Conservation (phyloP, 352 stramenopile species). For the Pythium aphanidermatum region DNA sequence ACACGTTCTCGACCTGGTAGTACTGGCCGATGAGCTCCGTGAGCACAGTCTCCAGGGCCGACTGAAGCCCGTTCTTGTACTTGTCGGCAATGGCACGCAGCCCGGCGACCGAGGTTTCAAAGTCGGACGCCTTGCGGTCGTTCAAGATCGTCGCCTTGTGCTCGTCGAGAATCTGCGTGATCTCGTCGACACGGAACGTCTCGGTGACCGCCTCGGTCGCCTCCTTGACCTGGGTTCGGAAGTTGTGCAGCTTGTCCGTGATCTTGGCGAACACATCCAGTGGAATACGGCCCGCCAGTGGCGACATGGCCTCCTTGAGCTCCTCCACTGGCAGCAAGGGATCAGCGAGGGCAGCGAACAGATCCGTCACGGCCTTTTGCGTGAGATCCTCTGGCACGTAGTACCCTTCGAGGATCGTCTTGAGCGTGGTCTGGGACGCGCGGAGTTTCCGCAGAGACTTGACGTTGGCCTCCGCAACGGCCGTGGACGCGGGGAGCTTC, state of each 20-base stretch:
- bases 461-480: conserved; percentile 27
- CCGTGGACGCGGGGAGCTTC: conserved; percentile 40
- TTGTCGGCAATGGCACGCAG: conserved; percentile 72
- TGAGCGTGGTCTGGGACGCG: conserved; percentile 77
- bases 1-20: conserved; percentile 68
- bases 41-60: conserved; percentile 54
- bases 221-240: conserved; percentile 46
- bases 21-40: conserved; percentile 79
- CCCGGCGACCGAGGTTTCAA: conserved; percentile 55
- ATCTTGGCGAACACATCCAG: conserved; percentile 89
- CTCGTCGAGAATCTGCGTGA: conserved; percentile 55
- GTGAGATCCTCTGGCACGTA: conserved; percentile 81
- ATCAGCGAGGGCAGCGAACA: conserved; percentile 65
- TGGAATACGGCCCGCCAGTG: conserved; percentile 95
- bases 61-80: conserved; percentile 72
- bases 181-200: conserved; percentile 48
- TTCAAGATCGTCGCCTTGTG: conserved; percentile 51
- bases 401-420: conserved; percentile 94
- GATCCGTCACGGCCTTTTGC: conserved; percentile 79
- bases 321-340: conserved; percentile 88
- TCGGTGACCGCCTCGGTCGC: conserved; percentile 21
- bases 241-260: conserved; percentile 70
- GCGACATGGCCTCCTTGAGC: conserved; percentile 96
- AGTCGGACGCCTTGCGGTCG: conserved; percentile 54
- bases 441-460: conserved; percentile 69